These are phyloP conservation scores for Neobulgaria alba DNA, from an alignment of 2,329 filamentous ascomycete species.

Conservation along the genomic window DNA sequence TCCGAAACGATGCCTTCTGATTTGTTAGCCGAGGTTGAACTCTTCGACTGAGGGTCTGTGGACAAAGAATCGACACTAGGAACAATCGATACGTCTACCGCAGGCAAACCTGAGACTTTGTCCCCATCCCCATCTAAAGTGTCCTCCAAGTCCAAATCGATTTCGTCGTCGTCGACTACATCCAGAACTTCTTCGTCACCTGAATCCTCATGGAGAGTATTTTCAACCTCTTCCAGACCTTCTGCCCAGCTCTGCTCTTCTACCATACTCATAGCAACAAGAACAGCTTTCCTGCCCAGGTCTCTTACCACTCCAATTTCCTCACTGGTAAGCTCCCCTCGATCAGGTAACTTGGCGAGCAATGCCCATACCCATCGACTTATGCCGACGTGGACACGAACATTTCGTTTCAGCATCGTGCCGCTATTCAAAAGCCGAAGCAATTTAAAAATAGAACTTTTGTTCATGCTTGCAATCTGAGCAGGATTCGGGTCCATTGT, in stretches of 20 bases:
- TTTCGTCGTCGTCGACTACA: conserved; percentile 14
- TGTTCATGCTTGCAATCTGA: conserved; percentile 57
- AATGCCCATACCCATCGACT: conserved; percentile 83
- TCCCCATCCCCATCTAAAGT: conserved; percentile 1
- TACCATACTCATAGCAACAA: conserved; percentile 30
- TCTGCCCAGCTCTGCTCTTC: conserved; percentile 30
- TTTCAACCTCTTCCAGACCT: conserved; percentile 38
- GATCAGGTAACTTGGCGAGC: conserved; percentile 64
- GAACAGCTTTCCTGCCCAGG: conserved; percentile 68
- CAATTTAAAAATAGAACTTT: conserved; percentile 56
- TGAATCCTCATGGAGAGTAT: conserved; percentile 32
- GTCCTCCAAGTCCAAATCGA: conserved; percentile 5
- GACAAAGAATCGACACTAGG: not conserved
- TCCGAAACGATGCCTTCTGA: not conserved
- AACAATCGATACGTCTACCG: not conserved
- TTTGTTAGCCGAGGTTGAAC: not conserved
- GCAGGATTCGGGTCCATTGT: conserved; percentile 47
- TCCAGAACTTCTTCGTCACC: conserved; percentile 17
- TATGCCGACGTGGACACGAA: conserved; percentile 53
- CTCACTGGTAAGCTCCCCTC: conserved; percentile 65
- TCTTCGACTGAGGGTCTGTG: conserved; percentile 1
- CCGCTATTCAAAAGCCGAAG: conserved; percentile 57
- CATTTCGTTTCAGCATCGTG: conserved; percentile 47
- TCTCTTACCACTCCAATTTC: conserved; percentile 72
- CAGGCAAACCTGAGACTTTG: not conserved